phyloP scores from a whole-genome alignment of 1,139 yeast species.

The Candida sanyaensis region DNA sequence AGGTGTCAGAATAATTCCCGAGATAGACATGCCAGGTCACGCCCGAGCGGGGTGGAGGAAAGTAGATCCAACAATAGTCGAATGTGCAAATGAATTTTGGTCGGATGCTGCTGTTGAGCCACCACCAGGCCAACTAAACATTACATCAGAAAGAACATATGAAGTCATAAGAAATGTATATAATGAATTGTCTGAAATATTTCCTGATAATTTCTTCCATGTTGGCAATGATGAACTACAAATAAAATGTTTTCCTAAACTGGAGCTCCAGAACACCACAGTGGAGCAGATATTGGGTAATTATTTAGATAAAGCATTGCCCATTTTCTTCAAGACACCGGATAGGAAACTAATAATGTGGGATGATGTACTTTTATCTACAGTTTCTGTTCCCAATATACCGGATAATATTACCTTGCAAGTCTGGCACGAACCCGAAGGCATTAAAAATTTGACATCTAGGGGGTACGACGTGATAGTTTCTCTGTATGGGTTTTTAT shows the following conservation, averaged over 20 bases:
- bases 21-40: conserved; percentile 53
- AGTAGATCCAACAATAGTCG: conserved; percentile 34
- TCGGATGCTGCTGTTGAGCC: conserved; percentile 42
- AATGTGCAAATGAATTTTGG: conserved; percentile 33
- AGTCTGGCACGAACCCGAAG: conserved; percentile 36
- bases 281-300: conserved; percentile 35
- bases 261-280: conserved; percentile 12
- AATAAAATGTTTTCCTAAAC: conserved; percentile 33
- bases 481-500: conserved; percentile 37
- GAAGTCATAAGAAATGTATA: conserved; percentile 36
- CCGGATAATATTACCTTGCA: conserved; percentile 40
- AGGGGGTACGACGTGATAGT: conserved; percentile 48
- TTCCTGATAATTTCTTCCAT: conserved; percentile 43
- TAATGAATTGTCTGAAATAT: conserved; percentile 35
- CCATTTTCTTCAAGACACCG: conserved; percentile 29
- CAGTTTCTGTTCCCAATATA: conserved; percentile 23
- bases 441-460: conserved; percentile 30
- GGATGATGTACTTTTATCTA: conserved; percentile 46
- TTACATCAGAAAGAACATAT: conserved; percentile 36
- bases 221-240: conserved; percentile 50
- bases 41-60: conserved; percentile 46
- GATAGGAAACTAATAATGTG: conserved; percentile 42
- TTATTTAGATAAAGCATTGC: conserved; percentile 41
- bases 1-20: conserved; percentile 50
- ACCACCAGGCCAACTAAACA: conserved; percentile 49